Evolutionary conservation across 2,329 filamentous ascomycete genomes (phyloP).

Genomic region (Sclerotinia borealis): DNA sequence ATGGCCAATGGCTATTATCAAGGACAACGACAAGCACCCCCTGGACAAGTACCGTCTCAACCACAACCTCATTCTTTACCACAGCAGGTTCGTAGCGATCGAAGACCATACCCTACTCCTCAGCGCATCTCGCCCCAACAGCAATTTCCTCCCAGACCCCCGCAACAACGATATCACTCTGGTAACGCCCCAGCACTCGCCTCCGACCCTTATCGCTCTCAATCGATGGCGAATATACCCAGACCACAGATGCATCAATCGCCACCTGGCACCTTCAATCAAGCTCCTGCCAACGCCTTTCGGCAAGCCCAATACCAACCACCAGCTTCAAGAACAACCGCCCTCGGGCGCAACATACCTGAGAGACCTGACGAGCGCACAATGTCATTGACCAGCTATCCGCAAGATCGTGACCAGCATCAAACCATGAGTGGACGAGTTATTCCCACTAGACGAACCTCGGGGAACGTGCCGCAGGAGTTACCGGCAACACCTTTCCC

Average conservation of each 20-base stretch:
- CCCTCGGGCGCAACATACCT: slow-evolving; percentile 84
- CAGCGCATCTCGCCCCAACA: slow-evolving; percentile 39
- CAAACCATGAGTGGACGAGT: slow-evolving; percentile 92
- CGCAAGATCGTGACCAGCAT: slow-evolving; percentile 69
- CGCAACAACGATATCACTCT: slow-evolving; percentile 55
- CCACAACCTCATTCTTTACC: slow-evolving; percentile 53
- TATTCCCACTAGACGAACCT: slow-evolving; percentile 67
- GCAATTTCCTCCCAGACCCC: slow-evolving; percentile 40
- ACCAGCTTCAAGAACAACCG: slow-evolving; percentile 69
- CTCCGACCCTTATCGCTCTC: slow-evolving; percentile 81
- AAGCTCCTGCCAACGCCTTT: slow-evolving; percentile 67
- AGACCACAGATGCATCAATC: slow-evolving; percentile 68
- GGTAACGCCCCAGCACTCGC: slow-evolving; percentile 64
- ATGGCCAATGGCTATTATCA: slow-evolving; percentile 47
- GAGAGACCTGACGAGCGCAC: slow-evolving; percentile 87
- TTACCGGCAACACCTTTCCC: slow-evolving; percentile 26
- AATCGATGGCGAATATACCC: slow-evolving; percentile 75
- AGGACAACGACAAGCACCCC: slow-evolving; percentile 35
- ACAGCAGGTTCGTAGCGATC: slow-evolving; percentile 55
- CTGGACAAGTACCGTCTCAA: slow-evolving; percentile 36
- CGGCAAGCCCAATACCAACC: slow-evolving; percentile 70
- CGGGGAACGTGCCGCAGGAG: slow-evolving; percentile 29
- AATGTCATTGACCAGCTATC: slow-evolving; percentile 90
- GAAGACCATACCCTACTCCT: slow-evolving; percentile 62
- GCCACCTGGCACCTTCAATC: slow-evolving; percentile 55